Conservation (phyloP, 805 yeast species). For the Nakazawaea holstii region DNA sequence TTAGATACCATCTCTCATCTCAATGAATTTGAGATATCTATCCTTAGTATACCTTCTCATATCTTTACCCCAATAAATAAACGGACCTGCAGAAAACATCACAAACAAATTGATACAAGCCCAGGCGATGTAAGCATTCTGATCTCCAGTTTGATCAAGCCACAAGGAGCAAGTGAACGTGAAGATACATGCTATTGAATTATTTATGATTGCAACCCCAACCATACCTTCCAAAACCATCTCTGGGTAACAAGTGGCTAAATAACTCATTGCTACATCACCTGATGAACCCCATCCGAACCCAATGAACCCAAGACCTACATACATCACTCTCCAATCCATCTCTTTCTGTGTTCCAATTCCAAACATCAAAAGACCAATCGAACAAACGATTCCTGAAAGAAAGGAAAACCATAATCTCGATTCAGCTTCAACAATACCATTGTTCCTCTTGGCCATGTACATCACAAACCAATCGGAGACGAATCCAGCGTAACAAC, state of each 20-base stretch:
- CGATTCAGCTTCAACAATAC: slow-evolving; percentile 61
- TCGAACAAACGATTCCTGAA: slow-evolving; percentile 54
- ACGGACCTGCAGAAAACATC: slow-evolving; percentile 52
- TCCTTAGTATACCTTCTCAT: slow-evolving; percentile 55
- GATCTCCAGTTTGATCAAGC: slow-evolving; percentile 51
- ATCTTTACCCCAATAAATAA: slow-evolving; percentile 53
- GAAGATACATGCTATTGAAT: slow-evolving; percentile 58
- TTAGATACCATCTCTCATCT: slow-evolving; percentile 40
- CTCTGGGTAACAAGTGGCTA: slow-evolving; percentile 66
- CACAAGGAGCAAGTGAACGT: slow-evolving; percentile 61
- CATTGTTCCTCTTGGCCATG: slow-evolving; percentile 56
- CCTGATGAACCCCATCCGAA: slow-evolving; percentile 70
- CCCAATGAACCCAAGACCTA: slow-evolving; percentile 61
- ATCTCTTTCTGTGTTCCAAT: slow-evolving; percentile 49
- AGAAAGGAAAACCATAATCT: slow-evolving; percentile 52
- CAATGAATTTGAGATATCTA: slow-evolving; percentile 48
- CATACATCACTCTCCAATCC: slow-evolving; percentile 49
- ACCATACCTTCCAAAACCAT: slow-evolving; percentile 69
- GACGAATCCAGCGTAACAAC: slow-evolving; percentile 56
- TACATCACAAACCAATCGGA: slow-evolving; percentile 57
- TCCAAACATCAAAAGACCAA: slow-evolving; percentile 61
- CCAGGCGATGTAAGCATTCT: slow-evolving; percentile 53
- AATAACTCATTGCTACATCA: slow-evolving; percentile 61
- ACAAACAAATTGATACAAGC: slow-evolving; percentile 57
- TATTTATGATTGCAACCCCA: slow-evolving; percentile 61